These are phyloP conservation scores for Medicago arabica DNA, from an alignment of 306 rosid genomes.

Conservation along the genomic window DNA sequence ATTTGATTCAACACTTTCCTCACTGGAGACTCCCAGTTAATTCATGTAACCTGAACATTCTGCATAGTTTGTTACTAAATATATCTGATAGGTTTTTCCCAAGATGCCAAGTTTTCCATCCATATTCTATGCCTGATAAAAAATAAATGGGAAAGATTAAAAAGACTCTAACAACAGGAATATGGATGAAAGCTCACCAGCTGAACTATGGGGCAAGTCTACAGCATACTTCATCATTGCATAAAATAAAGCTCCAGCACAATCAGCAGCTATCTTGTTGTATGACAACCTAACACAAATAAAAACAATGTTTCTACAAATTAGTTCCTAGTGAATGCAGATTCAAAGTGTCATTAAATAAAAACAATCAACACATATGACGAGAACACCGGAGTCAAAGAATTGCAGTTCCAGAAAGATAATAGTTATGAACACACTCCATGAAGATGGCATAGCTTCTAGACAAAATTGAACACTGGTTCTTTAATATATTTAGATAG, in stretches of 20 bases:
- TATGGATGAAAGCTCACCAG: conserved; percentile 54
- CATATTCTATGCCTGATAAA: conserved; percentile 10
- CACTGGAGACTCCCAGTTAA: not conserved
- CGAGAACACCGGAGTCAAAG: conserved; percentile 26
- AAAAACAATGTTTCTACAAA: conserved; percentile 25
- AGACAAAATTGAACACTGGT: conserved; percentile 21
- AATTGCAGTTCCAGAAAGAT: conserved; percentile 11
- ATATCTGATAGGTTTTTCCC: not conserved
- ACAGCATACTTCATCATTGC: conserved; percentile 80
- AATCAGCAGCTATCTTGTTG: conserved; percentile 80
- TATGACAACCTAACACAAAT: conserved; percentile 71
- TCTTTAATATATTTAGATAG: conserved; percentile 31
- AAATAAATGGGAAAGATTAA: conserved; percentile 5
- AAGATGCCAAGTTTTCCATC: conserved; percentile 19
- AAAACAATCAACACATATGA: conserved; percentile 32
- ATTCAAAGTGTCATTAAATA: conserved; percentile 33
- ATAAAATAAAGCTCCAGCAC: conserved; percentile 92
- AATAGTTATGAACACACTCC: not conserved
- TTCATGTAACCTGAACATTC: not conserved
- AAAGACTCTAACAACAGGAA: conserved; percentile 16
- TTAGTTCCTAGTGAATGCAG: conserved; percentile 23
- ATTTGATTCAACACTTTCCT: conserved; percentile 3
- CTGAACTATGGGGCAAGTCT: conserved; percentile 65
- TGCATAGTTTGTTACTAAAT: not conserved
- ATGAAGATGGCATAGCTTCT: conserved; percentile 2